Evolutionary conservation across 768 basidiomycete species (phyloP).

Genomic region (Floccularia luteovirens): DNA sequence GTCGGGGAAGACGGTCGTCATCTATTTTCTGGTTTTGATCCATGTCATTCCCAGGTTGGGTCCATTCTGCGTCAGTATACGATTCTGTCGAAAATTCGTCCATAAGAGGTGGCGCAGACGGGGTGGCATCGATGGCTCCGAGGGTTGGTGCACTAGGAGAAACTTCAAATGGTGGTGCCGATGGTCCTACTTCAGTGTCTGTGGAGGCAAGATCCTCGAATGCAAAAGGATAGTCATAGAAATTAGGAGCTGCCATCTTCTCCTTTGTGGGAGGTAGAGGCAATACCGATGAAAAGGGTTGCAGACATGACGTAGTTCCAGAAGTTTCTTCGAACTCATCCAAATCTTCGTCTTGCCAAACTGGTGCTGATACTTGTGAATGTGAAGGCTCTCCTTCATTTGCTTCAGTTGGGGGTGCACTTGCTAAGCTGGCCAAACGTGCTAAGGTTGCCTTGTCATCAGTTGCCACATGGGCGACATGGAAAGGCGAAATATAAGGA

Average conservation of each 20-base stretch:
- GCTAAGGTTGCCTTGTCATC: constrained; percentile 59
- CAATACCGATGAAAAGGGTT: constrained; percentile 21
- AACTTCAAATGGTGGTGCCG: constrained; percentile 41
- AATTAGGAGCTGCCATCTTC: constrained; percentile 27
- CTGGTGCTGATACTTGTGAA: constrained; percentile 36
- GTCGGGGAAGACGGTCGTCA: no score
- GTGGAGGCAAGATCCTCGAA: constrained; percentile 27
- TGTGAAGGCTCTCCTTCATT: constrained; percentile 10
- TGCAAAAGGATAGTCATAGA: constrained; percentile 32
- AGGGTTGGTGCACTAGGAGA: constrained; percentile 22
- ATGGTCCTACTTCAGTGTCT: constrained; percentile 28
- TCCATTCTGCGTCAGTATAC: no score
- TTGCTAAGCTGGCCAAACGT: constrained; percentile 41
- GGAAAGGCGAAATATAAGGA: constrained; percentile 16
- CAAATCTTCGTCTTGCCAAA: constrained; percentile 43
- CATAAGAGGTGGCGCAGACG: constrained; percentile 41
- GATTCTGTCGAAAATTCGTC: no score
- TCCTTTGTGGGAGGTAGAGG: constrained; percentile 38
- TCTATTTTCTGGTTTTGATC: no score
- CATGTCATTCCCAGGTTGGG: no score
- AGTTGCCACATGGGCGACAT: constrained; percentile 53
- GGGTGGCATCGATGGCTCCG: constrained; percentile 14
- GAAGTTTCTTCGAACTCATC: constrained; percentile 21
- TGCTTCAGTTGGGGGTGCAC: constrained; percentile 36
- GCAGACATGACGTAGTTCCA: constrained; percentile 3